Evolutionary conservation across 345 rosid species (phyloP), one percentile per base, ranked within the genome.

Genomic region (Gossypium mustelinum): DNA sequence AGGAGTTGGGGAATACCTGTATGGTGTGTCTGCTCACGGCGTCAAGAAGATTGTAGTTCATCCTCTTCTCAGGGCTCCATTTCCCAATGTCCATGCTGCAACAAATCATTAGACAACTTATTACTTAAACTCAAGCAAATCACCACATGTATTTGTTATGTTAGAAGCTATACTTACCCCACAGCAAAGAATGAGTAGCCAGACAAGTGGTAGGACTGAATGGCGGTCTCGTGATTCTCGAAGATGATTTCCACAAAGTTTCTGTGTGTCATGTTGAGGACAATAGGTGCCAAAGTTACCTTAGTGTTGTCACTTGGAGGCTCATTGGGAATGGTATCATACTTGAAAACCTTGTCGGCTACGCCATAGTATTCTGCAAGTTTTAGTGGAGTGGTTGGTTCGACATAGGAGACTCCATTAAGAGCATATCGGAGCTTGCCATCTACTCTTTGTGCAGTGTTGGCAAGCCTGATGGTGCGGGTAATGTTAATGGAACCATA

Each of bases 21-120:
- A 93, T 69, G 0, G 97, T 93, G 78, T 89, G 90, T 78, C 98
- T 81, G 91, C 98, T 93, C 25, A 91, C 91, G 0, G 97, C 95
- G 8, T 93, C 98, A 0, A 91, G 84, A 22, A 91, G 83, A 81
- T 93, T 93, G 89, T 93, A 93, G 87, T 74, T 82, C 44, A 72
- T 72, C 76, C 98, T 91, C 86, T 89, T 93, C 84, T 88, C 89
- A 0, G 92, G 93, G n/a, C 79, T 86, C 97, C 97, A 93, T 8
- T 69, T 84, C 68, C 97, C 97, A 2, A 91, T 85, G 85, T 91
- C 98, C 1, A 92, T 56, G 2, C 94, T 92, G 82, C 44, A 50
- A 45, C 10, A 14, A 18, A 54, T 13, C 13, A 60, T 12, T 55
- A 14, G 9, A 55, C 16, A 11, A 48, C 10, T 44, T 44, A 7